phyloP scores from a whole-genome alignment of 257 asterid genomes.

The Mentha longifolia region DNA sequence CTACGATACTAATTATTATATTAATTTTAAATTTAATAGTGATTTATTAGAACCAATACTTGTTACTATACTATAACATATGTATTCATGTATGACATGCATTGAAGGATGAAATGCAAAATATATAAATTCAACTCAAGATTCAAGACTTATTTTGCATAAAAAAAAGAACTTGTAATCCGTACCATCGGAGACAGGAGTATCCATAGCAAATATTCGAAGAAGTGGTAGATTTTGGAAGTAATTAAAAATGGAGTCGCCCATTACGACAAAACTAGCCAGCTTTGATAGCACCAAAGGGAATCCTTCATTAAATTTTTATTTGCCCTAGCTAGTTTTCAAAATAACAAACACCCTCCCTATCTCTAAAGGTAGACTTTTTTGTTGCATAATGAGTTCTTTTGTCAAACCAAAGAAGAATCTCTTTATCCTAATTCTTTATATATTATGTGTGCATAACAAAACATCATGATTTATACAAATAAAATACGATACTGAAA shows the following conservation, averaged over 20 bases:
- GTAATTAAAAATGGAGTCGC: conserved; percentile 40
- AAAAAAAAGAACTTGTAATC: not conserved
- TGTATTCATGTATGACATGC: too few species aligned
- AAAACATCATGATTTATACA: not conserved
- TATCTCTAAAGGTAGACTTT: conserved; percentile 13
- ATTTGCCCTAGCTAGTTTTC: not conserved
- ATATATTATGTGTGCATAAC: not conserved
- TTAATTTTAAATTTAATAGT: not conserved
- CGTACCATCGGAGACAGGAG: not conserved
- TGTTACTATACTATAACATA: too few species aligned
- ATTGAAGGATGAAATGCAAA: not conserved
- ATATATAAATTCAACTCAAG: not conserved
- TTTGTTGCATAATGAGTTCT: conserved; percentile 13
- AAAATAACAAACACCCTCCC: not conserved
- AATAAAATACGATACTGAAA: not conserved
- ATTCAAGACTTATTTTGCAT: not conserved
- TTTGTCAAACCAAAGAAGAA: conserved; percentile 38
- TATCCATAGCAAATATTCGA: conserved; percentile 34
- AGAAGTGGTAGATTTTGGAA: conserved; percentile 35
- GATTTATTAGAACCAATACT: not conserved
- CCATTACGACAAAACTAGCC: conserved; percentile 65
- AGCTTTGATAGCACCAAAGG: conserved; percentile 59
- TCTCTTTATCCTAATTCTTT: conserved; percentile 31
- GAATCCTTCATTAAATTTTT: conserved; percentile 43
- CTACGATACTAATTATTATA: not conserved